Conservation (phyloP, 257 asterid species). For the Lycium barbarum region DNA sequence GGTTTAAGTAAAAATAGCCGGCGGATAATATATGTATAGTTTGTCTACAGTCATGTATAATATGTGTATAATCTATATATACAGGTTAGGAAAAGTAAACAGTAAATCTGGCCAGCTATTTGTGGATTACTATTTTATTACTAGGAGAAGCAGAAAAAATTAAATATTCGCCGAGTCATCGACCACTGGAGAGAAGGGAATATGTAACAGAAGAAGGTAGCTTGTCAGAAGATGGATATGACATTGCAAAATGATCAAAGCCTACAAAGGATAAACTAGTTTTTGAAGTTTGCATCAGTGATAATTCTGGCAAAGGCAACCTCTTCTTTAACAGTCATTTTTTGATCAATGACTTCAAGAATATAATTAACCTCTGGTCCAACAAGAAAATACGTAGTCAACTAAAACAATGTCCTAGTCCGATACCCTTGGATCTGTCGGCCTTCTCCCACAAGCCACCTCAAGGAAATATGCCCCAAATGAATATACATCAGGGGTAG, state of each 20-base stretch:
- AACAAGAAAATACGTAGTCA: conserved; percentile 55
- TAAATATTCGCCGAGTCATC: background rate
- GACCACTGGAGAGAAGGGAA: conserved; percentile 14
- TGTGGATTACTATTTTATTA: background rate
- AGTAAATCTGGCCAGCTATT: too few relatives aligned
- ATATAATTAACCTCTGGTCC: conserved; percentile 49
- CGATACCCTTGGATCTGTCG: conserved; percentile 46
- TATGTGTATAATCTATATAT: too few relatives aligned
- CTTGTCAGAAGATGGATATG: background rate
- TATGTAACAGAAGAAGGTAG: background rate
- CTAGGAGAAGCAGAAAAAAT: background rate
- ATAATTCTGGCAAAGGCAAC: conserved; percentile 52
- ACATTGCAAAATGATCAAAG: background rate
- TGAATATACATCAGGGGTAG: conserved; percentile 61
- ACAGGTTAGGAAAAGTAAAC: too few relatives aligned
- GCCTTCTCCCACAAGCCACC: conserved; percentile 72
- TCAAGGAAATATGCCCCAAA: conserved; percentile 75
- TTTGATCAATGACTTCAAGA: conserved; percentile 54
- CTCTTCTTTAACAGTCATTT: conserved; percentile 48
- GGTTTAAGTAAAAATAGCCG: too few relatives aligned
- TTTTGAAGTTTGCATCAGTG: conserved; percentile 18
- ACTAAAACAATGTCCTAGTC: conserved; percentile 46
- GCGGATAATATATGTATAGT: too few relatives aligned
- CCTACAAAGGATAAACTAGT: conserved; percentile 3
- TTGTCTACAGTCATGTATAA: too few relatives aligned